phyloP scores from a whole-genome alignment of 129 eudicot genomes.

The Helichrysum umbraculigerum region DNA sequence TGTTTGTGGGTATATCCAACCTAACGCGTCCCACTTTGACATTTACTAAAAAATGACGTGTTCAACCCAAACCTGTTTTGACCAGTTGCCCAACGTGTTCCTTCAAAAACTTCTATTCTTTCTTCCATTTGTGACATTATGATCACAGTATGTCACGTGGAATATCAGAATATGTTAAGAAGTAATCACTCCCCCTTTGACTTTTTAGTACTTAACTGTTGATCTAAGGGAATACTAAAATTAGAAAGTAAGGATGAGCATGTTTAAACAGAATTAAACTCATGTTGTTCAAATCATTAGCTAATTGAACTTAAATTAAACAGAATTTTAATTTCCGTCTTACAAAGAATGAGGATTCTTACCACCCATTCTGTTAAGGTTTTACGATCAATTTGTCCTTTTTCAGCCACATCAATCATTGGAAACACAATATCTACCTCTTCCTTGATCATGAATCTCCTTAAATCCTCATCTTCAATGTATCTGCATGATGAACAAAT shows the following conservation, averaged over 20 bases:
- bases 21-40: not conserved
- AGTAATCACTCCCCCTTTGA: not conserved
- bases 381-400: constrained; percentile 60
- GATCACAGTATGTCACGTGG: constrained; percentile 2
- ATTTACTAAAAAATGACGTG: not conserved
- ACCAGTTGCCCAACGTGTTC: not conserved
- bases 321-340: not conserved
- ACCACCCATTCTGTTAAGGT: constrained; percentile 93
- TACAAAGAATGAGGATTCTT: constrained; percentile 22
- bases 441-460: constrained; percentile 80
- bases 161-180: not conserved
- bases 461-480: constrained; percentile 72
- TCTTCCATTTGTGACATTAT: constrained; percentile 17
- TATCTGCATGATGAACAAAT: constrained; percentile 36
- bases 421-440: constrained; percentile 83
- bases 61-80: not conserved
- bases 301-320: not conserved
- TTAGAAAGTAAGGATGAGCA: not conserved
- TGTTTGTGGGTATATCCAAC: not conserved
- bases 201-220: not conserved
- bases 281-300: not conserved
- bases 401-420: constrained; percentile 65
- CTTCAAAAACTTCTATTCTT: not conserved
- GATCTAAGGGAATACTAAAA: not conserved
- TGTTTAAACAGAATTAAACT: not conserved